Conservation (phyloP, 176 grass and related monocot genomes). For the Cenchrus fungigraminus region DNA sequence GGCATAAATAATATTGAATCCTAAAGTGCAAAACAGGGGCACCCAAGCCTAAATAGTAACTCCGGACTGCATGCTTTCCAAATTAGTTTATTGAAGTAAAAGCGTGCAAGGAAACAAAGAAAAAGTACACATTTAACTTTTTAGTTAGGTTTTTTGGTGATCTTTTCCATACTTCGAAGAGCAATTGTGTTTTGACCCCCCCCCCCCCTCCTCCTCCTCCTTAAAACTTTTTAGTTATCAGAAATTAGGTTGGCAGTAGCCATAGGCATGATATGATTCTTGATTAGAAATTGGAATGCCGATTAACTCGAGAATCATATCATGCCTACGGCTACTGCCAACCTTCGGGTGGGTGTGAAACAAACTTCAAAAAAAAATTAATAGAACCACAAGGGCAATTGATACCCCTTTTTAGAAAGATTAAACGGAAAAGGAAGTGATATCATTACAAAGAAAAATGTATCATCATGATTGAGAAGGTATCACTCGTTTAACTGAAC, state of each 20-base stretch:
- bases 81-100: conserved; percentile 22
- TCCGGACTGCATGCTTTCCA: neutral
- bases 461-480: neutral
- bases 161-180: too few species aligned
- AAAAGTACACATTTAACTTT: neutral
- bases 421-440: conserved; percentile 18
- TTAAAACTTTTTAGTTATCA: too few species aligned
- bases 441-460: conserved; percentile 6
- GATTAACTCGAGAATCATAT: conserved; percentile 8
- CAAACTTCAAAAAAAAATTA: neutral
- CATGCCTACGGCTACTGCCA: neutral
- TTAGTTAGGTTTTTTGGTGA: neutral
- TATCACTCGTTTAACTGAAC: neutral
- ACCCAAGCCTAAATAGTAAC: neutral
- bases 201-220: too few species aligned
- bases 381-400: neutral
- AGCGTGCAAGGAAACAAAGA: conserved; percentile 20
- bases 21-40: neutral
- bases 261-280: too few species aligned
- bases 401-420: neutral
- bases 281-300: conserved; percentile 6
- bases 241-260: too few species aligned
- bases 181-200: too few species aligned
- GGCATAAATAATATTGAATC: neutral
- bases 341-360: conserved; percentile 18